phyloP scores from a whole-genome alignment of 495 filamentous ascomycete genomes.

The Eremomyces bilateralis region DNA sequence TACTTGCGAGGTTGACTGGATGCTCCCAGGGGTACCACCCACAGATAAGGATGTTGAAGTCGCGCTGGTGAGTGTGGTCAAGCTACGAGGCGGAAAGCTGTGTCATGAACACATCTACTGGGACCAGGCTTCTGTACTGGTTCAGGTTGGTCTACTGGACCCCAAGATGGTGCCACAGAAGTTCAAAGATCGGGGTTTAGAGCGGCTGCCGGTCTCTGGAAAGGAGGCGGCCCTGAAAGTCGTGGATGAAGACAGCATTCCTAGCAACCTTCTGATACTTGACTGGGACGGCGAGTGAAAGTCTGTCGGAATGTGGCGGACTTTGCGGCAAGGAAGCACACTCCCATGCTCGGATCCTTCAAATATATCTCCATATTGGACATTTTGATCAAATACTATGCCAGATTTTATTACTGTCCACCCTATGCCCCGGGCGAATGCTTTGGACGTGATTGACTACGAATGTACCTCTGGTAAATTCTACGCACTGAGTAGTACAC shows the following conservation, averaged over 20 bases:
- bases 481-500: no score
- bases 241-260: slow-evolving; percentile 33
- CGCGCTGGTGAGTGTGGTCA: slow-evolving; percentile 53
- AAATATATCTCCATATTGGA: no score
- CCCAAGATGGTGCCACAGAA: slow-evolving; percentile 28
- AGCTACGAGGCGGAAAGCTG: slow-evolving; percentile 47
- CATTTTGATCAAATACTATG: no score
- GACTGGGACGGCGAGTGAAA: slow-evolving; percentile 19
- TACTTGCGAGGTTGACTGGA: slow-evolving; percentile 51
- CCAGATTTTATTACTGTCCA: no score
- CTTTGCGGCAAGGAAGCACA: no score
- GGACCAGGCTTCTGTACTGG: slow-evolving; percentile 66
- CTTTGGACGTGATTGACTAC: no score
- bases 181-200: slow-evolving; percentile 25
- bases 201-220: slow-evolving; percentile 49
- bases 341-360: no score
- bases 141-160: slow-evolving; percentile 57
- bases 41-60: slow-evolving; percentile 47
- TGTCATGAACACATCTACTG: slow-evolving; percentile 73
- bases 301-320: no score
- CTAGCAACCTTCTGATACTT: slow-evolving; percentile 44
- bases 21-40: slow-evolving; percentile 54
- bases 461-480: no score
- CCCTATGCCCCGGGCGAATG: no score
- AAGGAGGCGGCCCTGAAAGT: slow-evolving; percentile 44